Evolutionary conservation across 202 grass and related monocot genomes (phyloP).

Genomic region (Bolboschoenoplectus hybrid): DNA sequence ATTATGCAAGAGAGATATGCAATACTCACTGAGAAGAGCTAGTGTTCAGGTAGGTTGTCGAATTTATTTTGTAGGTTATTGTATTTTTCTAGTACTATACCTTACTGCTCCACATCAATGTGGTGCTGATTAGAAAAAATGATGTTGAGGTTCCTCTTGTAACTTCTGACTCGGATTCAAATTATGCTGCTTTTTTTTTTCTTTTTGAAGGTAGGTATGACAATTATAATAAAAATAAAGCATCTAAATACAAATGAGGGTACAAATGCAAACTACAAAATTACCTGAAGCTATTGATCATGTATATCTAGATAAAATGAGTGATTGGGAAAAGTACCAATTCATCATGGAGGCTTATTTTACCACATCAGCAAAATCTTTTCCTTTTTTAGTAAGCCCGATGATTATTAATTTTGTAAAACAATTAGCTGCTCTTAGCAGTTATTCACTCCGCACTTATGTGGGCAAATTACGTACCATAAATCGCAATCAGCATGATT

Average conservation of each 20-base stretch:
- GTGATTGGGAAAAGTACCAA: too few species aligned
- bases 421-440: too few species aligned
- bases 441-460: too few species aligned
- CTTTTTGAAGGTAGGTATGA: neutral
- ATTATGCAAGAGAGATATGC: neutral
- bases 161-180: neutral
- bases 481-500: neutral
- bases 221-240: neutral
- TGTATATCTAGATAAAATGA: too few species aligned
- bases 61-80: neutral
- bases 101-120: neutral
- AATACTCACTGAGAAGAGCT: neutral
- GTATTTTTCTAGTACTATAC: neutral
- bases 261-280: neutral
- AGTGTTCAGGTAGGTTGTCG: neutral
- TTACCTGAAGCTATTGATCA: neutral
- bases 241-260: neutral
- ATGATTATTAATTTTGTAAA: too few species aligned
- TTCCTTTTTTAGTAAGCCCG: too few species aligned
- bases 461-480: neutral
- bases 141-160: neutral
- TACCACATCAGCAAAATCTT: too few species aligned
- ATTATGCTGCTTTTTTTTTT: neutral
- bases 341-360: too few species aligned
- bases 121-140: neutral